Conservation (phyloP, 768 basidiomycete genomes). For the Trametes meyenii region DNA sequence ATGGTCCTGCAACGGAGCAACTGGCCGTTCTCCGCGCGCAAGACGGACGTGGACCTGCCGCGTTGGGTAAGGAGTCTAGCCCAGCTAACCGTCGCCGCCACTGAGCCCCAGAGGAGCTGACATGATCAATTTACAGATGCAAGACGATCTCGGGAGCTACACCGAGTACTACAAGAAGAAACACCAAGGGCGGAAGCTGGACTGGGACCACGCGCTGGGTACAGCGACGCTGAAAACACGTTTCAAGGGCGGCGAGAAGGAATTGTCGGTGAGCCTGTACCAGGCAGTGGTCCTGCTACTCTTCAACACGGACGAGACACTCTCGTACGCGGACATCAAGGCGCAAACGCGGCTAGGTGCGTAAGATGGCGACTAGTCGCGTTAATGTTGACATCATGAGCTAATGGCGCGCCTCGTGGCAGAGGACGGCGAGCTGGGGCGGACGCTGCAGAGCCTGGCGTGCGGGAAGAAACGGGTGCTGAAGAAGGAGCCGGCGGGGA, state of each 20-base stretch:
- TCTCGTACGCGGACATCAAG: conserved; percentile 69
- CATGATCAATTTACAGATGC: conserved; percentile 56
- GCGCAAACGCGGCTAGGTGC: conserved; percentile 72
- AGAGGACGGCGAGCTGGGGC: conserved; percentile 76
- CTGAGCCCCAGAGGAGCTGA: neutral
- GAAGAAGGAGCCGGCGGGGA: conserved; percentile 74
- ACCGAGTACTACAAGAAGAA: conserved; percentile 73
- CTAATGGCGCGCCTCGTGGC: conserved; percentile 30
- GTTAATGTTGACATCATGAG: conserved; percentile 3
- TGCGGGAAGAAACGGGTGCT: conserved; percentile 90
- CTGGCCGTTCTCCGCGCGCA: conserved; percentile 77
- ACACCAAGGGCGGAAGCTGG: conserved; percentile 74
- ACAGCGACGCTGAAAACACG: conserved; percentile 74
- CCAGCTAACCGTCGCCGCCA: neutral
- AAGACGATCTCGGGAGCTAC: conserved; percentile 65
- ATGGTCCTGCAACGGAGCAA: conserved; percentile 87
- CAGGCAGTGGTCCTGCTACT: conserved; percentile 86
- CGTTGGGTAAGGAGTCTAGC: conserved; percentile 45
- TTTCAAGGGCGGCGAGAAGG: conserved; percentile 75
- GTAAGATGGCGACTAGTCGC: conserved; percentile 27
- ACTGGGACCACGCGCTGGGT: conserved; percentile 88
- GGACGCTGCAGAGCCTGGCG: conserved; percentile 90
- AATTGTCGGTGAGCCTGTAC: conserved; percentile 88
- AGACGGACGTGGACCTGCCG: conserved; percentile 55
- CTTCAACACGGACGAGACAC: conserved; percentile 71